Evolutionary conservation across 2,329 filamentous ascomycete species (phyloP), one percentile per base, ranked within the genome.

Genomic region (Plectosphaerella plurivora): DNA sequence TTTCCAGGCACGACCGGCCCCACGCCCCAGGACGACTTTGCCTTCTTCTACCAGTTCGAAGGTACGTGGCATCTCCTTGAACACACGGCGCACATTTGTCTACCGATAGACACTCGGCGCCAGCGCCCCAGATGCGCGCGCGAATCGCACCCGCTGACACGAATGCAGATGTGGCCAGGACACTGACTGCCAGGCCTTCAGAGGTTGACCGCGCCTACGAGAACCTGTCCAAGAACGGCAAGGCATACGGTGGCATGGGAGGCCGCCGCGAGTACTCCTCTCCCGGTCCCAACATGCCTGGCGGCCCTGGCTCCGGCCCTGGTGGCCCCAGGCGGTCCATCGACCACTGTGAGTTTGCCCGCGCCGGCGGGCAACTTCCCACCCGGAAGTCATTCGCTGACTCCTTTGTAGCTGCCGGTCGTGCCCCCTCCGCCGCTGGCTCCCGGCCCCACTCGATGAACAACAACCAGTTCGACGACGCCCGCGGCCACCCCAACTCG

Each of bases 181-280:
- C 54, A 53, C 56, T 57, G 50, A 57, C 56, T 55, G 56, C 54
- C 47, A 56, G 56, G 56, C 51, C 58, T 60, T 49, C 66, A 96
- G 94, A 99, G 83, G 91, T 99, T 63, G 94, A 97, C 60, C 88
- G 93, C 68, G 93, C 93, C 61, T 86, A 93, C 65, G 94, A 97
- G 66, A 97, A 97, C 71, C 82, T 99, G 55, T 82, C 93, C 65
- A 97, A 97, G 81, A 96, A 92, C 70, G 92, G 92, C 65, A 97
- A 97, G 78, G 86, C 92, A 74, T 94, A 93, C 73, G 28, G 28
- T 12, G 84, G 80, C 65, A 74, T 75, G 65, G 78, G 78, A 65
- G 82, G 77, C 64, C 90, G 94, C 72, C 89, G 92, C 80, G 90
- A 96, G 74, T 96, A 81, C 81, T 83, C 83, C 69, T 76, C 83